Base-by-base conservation (phyloP, 208 protist genomes). In the Trypanosoma mega region DNA sequence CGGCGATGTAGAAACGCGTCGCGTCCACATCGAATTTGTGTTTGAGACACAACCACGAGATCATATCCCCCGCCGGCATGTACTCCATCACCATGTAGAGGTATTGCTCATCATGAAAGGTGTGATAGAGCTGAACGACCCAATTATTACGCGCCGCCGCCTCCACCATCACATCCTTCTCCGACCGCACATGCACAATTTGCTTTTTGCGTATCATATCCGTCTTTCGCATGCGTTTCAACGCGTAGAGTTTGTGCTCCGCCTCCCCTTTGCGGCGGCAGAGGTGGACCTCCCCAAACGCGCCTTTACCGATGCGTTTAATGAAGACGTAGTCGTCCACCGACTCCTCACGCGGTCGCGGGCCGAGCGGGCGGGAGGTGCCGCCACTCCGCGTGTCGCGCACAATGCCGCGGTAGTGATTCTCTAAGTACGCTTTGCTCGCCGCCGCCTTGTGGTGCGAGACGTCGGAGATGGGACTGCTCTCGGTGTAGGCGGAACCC, bases 81-180 rank as follows among this genome's bases (percentile, higher is more conserved):
- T 97, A 98, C 58, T 98, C 92, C 92, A 98, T 97, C 26, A 97
- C 77, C 78, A 98, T 90, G 72, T 97, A 97, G 2, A 98, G 74
- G 55, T 97, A 92, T 21, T 85, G 54, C 16, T 92, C 73, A 62
- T 97, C 92, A 72, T 98, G 92, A 47, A 98, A 98, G 61, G 82
- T 95, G n/a, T 80, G 77, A 57, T 95, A 82, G 6, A 98, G 75
- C 30, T 81, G 59, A 23, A 97, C 92, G 34, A 98, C 82, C 88
- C 92, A 98, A 30, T 76, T 69, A 70, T 95, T 97, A 27, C 60
- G 67, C 34, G 72, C 64, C 1, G 87, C 85, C 3, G 84, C 87
- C 56, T 93, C 80, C 4, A 89, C 80, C 57, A 98, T 79, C 30
- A 97, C 79, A 36, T 96, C 87, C 63, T 95, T 94, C 63, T 98